Evolutionary conservation across 192 early-diverging fungal genomes (phyloP), one percentile per base, ranked within the genome.

Genomic region (Dimargaris xerosporica): DNA sequence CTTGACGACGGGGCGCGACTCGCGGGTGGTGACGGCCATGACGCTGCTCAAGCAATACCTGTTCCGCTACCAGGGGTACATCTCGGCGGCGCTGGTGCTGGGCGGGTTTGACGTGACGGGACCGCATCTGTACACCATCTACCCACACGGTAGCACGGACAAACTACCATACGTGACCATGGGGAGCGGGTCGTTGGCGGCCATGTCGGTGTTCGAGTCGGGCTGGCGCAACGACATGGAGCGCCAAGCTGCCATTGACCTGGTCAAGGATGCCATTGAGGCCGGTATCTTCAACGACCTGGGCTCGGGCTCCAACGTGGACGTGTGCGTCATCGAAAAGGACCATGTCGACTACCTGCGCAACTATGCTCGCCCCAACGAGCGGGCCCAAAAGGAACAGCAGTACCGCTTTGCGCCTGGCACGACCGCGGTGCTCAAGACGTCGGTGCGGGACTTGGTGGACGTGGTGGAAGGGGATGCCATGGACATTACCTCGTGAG

Each of bases 251-350:
- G 96, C 86, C 10, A 84, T 96, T 59, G 81, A 86, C 30, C 60
- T 99, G 56, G 96, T 96, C 12, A 85, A 87, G 61, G 88, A 94
- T 54, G 91, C 94, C 51, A 92, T 99, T 70, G 85, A 89, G 71
- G 87, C 94, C 16, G 96, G 96, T 84, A 92, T 99, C 63, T 99
- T 99, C 77, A 96, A 99, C 75, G 96, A 99, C 71, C 71, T 96
- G 41, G 96, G 96, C 65, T 99, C 96, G 50, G 96, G 96, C 60
- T 90, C 85, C 31, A 96, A 94, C 70, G 93, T 99, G 53, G 93
- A 99, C 74, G 82, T 96, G 1, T 84, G 80, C 61, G 87, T 99
- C 9, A 93, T 99, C 69, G 89, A 84, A 58, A 87, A 88, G 69
- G 88, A 76, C 65, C 82, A 79, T 45, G 82, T 84, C 30, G 94